Evolutionary conservation across 495 filamentous ascomycete genomes (phyloP).

Genomic region (Penicillium cinerascens): DNA sequence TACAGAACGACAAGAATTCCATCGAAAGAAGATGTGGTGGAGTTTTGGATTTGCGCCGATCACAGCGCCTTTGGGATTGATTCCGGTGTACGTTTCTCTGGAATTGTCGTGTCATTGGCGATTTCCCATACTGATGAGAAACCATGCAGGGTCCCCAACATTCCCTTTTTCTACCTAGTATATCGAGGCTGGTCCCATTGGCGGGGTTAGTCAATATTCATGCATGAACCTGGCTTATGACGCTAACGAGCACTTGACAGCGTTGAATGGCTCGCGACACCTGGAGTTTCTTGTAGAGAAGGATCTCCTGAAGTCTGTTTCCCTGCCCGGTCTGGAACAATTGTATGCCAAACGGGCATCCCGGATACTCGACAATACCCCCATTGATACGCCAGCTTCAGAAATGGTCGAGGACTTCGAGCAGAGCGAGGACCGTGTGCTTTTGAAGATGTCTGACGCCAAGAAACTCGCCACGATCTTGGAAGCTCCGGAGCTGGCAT

Average conservation of each 20-base stretch:
- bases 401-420: slow-evolving; percentile 41
- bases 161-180: slow-evolving; percentile 95
- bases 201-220: slow-evolving; percentile 44
- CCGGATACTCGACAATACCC: slow-evolving; percentile 18
- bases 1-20: slow-evolving; percentile 75
- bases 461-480: slow-evolving; percentile 64
- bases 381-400: slow-evolving; percentile 22
- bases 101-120: neutral
- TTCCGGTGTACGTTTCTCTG: slow-evolving; percentile 69
- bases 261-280: slow-evolving; percentile 79
- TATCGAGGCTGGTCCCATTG: slow-evolving; percentile 76
- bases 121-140: slow-evolving; percentile 7
- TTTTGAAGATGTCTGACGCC: slow-evolving; percentile 55
- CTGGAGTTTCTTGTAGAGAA: slow-evolving; percentile 74
- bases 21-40: slow-evolving; percentile 72
- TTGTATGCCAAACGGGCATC: slow-evolving; percentile 59
- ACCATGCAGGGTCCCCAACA: slow-evolving; percentile 70
- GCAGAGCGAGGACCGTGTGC: slow-evolving; percentile 53
- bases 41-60: slow-evolving; percentile 80
- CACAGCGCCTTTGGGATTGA: slow-evolving; percentile 71
- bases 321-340: slow-evolving; percentile 63
- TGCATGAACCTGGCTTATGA: neutral
- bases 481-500: slow-evolving; percentile 75
- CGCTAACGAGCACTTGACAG: slow-evolving; percentile 33
- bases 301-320: slow-evolving; percentile 58